Conservation (phyloP, 345 rosid species). For the Brassica juncea region DNA sequence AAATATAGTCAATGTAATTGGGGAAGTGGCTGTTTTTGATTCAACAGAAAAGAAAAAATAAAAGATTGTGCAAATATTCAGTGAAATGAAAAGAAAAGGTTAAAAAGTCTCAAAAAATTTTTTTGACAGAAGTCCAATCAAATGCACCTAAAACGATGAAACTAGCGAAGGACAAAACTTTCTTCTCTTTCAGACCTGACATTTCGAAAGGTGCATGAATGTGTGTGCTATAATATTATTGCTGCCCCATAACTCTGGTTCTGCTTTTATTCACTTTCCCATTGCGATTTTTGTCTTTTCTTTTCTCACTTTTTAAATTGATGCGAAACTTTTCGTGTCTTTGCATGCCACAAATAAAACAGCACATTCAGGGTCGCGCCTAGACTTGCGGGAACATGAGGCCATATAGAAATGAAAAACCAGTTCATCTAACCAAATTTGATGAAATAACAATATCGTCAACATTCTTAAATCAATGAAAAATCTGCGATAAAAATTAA, state of each 20-base stretch:
- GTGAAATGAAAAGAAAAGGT: neutral
- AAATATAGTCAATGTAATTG: neutral
- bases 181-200: neutral
- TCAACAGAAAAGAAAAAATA: neutral
- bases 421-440: neutral
- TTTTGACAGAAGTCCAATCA: constrained; percentile 29
- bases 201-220: neutral
- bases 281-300: constrained; percentile 10
- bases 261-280: constrained; percentile 26
- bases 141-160: constrained; percentile 29
- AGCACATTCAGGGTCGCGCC: constrained; percentile 5
- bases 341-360: constrained; percentile 35
- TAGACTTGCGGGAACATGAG: neutral
- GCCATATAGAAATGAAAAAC: neutral
- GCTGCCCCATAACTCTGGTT: constrained; percentile 37
- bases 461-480: neutral
- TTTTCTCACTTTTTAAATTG: neutral
- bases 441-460: neutral
- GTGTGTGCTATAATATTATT: neutral
- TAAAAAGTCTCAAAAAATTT: neutral
- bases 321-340: constrained; percentile 13
- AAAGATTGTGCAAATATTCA: neutral
- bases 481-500: too few relatives aligned
- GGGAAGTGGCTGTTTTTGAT: neutral
- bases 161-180: constrained; percentile 40